Evolutionary conservation across 2,329 filamentous ascomycete species (phyloP), one percentile per base, ranked within the genome.

Genomic region (Clonostachys solani): DNA sequence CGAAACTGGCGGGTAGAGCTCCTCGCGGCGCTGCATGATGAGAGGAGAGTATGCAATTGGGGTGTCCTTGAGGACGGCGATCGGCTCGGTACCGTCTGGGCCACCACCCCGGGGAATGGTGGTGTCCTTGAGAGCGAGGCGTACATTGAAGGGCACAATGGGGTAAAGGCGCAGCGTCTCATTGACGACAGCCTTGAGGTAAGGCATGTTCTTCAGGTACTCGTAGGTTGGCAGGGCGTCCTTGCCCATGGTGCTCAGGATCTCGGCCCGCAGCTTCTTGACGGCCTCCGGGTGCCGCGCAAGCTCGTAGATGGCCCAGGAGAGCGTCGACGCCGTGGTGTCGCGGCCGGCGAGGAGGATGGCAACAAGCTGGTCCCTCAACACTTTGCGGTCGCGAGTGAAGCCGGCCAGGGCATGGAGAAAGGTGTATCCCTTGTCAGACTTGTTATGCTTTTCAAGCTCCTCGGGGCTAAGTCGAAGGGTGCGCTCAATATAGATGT

Each of bases 171-270:
- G 83, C 49, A 92, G 77, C 0, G 82, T 87, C 68, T 95, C 89
- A 67, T 89, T 86, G 56, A 95, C 76, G 44, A 87, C 69, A 56
- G 84, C 74, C 64, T 82, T 73, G 49, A 94, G 79, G 63, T 92
- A 96, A 57, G 87, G 86, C 90, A 96, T 95, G 54, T 77, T 77
- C 73, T 95, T 96, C 49, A 96, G 75, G 60, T 96, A 81, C 12
- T 81, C 77, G 63, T 95, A 96, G 0, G 86, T 90, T 0, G 85
- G 84, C 5, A 74, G 68, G 6, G 75, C 67, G 13, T 80, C 69
- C 7, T 77, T 64, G 2, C 91, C 91, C 5, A 96, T 78, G 0
- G 73, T 72, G 2, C 76, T 62, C 23, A 84, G 63, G 58, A 96
- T 90, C 65, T 96, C 90, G 19, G 71, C 66, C 19, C 91, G 83